Evolutionary conservation across 768 basidiomycete species (phyloP).

Genomic region (Boletus sp.): DNA sequence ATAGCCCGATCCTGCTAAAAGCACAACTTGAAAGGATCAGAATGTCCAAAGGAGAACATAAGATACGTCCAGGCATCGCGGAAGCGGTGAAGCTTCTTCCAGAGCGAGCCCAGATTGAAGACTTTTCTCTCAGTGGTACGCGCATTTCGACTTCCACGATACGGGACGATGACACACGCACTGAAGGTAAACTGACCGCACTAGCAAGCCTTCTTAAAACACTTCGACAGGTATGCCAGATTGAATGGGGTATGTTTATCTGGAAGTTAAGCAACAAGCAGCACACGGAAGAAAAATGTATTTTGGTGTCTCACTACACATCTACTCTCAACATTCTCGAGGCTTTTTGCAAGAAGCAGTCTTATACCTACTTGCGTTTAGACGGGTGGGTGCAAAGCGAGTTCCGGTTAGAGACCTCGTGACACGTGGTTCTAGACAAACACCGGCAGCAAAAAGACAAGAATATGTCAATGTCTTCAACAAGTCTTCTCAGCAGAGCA

Average conservation of each 20-base stretch:
- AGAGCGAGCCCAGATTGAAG: conserved; percentile 55
- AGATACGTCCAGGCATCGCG: conserved; percentile 47
- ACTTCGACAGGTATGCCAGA: conserved; percentile 50
- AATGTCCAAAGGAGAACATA: conserved; percentile 37
- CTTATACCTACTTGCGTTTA: conserved; percentile 77
- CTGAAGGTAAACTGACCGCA: conserved; percentile 68
- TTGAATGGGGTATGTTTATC: neutral
- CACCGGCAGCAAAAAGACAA: conserved; percentile 72
- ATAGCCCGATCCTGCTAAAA: conserved; percentile 83
- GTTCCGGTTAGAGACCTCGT: neutral
- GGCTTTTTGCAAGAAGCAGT: conserved; percentile 70
- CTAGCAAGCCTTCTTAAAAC: conserved; percentile 60
- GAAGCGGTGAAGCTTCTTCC: conserved; percentile 66
- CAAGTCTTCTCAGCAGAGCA: conserved; percentile 60
- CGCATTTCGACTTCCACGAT: neutral
- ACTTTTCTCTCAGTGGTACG: conserved; percentile 78
- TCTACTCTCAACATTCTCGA: conserved; percentile 91
- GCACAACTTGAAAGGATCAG: conserved; percentile 67
- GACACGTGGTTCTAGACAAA: conserved; percentile 49
- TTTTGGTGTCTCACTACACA: conserved; percentile 95
- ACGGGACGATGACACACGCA: conserved; percentile 1
- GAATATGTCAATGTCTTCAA: conserved; percentile 91
- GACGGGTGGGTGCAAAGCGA: conserved; percentile 60
- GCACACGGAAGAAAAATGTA: conserved; percentile 89
- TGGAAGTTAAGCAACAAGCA: conserved; percentile 25